phyloP scores from a whole-genome alignment of 2,329 filamentous ascomycete genomes.

The Diaporthe sp. region DNA sequence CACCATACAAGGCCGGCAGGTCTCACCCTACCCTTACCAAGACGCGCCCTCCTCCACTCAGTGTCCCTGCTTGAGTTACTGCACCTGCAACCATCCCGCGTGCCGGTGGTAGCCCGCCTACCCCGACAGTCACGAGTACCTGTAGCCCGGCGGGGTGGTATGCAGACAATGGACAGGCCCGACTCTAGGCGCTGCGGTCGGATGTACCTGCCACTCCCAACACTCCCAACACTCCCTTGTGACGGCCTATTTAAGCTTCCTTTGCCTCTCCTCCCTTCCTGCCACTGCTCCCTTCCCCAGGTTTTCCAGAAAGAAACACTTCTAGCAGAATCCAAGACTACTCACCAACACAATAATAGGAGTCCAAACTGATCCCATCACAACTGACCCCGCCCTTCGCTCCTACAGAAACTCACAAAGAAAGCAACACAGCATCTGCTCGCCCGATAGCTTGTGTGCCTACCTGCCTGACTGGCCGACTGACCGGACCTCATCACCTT shows the following conservation, averaged over 20 bases:
- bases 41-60: conserved; percentile 16
- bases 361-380: neutral
- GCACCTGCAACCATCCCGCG: conserved; percentile 27
- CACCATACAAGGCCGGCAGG: conserved; percentile 22
- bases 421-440: neutral
- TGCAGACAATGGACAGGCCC: neutral
- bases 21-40: conserved; percentile 30
- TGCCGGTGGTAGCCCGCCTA: conserved; percentile 23
- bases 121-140: conserved; percentile 22
- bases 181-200: neutral
- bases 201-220: neutral
- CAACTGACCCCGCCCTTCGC: neutral
- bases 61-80: neutral
- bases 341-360: neutral
- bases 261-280: neutral
- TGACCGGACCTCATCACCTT: conserved; percentile 36
- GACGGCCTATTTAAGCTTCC: conserved; percentile 32
- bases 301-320: neutral
- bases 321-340: neutral
- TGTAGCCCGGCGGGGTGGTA: neutral
- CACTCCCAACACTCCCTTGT: neutral
- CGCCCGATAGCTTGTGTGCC: neutral
- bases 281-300: neutral
- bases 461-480: conserved; percentile 10
- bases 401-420: neutral